Evolutionary conservation across 2,329 filamentous ascomycete species (phyloP), one percentile per base, ranked within the genome.

Genomic region (Mycosphaerelloides madeirae): DNA sequence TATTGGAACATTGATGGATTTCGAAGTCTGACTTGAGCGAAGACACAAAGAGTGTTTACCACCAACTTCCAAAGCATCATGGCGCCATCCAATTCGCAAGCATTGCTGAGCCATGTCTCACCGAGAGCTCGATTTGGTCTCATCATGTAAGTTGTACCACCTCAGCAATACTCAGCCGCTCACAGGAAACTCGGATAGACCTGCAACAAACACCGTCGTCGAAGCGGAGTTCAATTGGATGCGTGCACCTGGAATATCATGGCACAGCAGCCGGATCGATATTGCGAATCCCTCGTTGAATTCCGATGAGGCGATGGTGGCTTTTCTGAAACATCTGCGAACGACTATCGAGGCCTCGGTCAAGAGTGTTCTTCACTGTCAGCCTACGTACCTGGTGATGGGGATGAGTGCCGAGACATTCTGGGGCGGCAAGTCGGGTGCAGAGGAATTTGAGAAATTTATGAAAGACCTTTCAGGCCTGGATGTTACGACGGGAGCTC

Each of bases 371-470:
- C 20, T 48, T 15, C 41, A 44, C 31, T 41, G 37, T 19, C 32
- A 40, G 33, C 46, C 46, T 4, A 43, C 35, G 2, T 44, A 44
- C 33, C 28, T 48, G 15, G 41, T 48, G 13, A 48, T 48, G 41
- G 46, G 41, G 15, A 48, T 48, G 46, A 40, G 35, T 13, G 41
- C 46, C 3, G 41, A 48, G n/a, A 48, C 46, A 6, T 48, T 44
- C 33, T 48, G 46, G 46, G 46, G 46, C 12, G 46, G 46, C 11
- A 41, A 44, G 34, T 22, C 44, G 4, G 41, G 41, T 14, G 46
- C 46, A 3, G 31, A 29, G 20, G 13, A 48, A 38, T 44, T 48
- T 20, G 46, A 48, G 29, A 20, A 41, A 1, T 48, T 40, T 25
- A 44, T 48, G 46, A 25, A 41, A 13, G 46, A 44, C 22, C 40